Evolutionary conservation across 2,329 filamentous ascomycete genomes (phyloP).

Genomic region (Knufia petricola): DNA sequence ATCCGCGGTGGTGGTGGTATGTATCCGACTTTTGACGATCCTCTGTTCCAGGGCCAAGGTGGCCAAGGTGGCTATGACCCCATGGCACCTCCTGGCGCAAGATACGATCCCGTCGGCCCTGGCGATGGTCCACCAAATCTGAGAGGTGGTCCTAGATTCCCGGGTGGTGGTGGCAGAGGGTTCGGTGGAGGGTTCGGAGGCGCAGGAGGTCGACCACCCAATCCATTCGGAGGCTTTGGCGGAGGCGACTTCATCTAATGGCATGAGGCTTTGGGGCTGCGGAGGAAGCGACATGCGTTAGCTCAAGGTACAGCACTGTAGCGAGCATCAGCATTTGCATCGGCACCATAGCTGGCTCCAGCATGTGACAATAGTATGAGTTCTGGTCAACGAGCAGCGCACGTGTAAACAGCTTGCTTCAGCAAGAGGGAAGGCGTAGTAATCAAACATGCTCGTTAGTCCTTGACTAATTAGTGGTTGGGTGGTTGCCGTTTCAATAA

Average conservation of each 20-base stretch:
- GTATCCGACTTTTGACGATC: constrained; percentile 93
- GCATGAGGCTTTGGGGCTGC: neutral
- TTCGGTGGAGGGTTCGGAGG: constrained; percentile 26
- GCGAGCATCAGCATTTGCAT: neutral
- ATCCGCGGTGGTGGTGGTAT: constrained; percentile 66
- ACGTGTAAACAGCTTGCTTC: no score
- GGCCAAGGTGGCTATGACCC: constrained; percentile 51
- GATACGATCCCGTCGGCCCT: constrained; percentile 80
- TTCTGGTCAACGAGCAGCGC: no score
- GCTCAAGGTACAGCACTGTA: neutral
- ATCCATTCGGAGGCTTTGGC: constrained; percentile 52
- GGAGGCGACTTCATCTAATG: constrained; percentile 46
- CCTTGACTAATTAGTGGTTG: neutral
- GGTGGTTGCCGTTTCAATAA: no score
- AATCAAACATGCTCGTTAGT: neutral
- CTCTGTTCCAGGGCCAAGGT: constrained; percentile 60
- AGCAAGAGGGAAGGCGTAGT: neutral
- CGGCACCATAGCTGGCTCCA: neutral
- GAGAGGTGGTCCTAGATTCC: constrained; percentile 37
- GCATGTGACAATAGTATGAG: neutral
- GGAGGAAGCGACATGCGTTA: neutral
- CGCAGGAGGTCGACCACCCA: constrained; percentile 26
- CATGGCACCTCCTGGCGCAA: constrained; percentile 73
- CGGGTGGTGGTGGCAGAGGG: constrained; percentile 37
- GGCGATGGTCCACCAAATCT: constrained; percentile 47